Conservation (phyloP, 176 grass and related monocot species). For the Oryza meyeriana region DNA sequence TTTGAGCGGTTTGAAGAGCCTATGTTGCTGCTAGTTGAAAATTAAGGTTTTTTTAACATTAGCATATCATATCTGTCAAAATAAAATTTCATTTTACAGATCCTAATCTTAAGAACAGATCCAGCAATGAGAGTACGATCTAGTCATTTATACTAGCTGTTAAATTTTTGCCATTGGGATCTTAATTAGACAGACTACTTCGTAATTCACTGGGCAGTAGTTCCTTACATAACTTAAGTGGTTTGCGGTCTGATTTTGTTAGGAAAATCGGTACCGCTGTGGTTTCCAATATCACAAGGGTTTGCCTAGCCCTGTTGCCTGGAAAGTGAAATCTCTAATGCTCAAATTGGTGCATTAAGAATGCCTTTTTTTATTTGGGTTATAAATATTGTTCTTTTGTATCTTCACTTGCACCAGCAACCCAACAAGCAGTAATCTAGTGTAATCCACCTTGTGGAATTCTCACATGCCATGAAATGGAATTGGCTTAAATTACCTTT, state of each 20-base stretch:
- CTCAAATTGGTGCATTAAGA: not conserved
- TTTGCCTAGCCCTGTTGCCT: not conserved
- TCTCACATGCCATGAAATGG: not conserved
- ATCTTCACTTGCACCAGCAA: not conserved
- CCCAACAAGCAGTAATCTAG: not conserved
- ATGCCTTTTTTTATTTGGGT: not conserved
- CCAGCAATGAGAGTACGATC: not conserved
- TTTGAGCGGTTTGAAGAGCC: not conserved
- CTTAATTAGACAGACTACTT: not conserved
- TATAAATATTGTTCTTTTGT: not conserved
- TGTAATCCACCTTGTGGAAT: not conserved
- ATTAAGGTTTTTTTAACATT: not conserved
- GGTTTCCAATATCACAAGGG: not conserved
- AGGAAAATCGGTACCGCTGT: not conserved
- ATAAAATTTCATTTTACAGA: not conserved
- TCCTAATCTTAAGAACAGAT: not conserved
- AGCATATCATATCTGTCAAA: not conserved
- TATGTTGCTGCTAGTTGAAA: not conserved
- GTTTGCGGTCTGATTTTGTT: not conserved
- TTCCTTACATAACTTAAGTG: not conserved
- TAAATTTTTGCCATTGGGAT: not conserved
- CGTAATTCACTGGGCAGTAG: not conserved
- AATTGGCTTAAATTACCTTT: no score
- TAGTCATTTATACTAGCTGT: not conserved
- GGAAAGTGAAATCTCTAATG: not conserved